Conservation (phyloP, 2,329 filamentous ascomycete species). For the Thermoascus crustaceus region DNA sequence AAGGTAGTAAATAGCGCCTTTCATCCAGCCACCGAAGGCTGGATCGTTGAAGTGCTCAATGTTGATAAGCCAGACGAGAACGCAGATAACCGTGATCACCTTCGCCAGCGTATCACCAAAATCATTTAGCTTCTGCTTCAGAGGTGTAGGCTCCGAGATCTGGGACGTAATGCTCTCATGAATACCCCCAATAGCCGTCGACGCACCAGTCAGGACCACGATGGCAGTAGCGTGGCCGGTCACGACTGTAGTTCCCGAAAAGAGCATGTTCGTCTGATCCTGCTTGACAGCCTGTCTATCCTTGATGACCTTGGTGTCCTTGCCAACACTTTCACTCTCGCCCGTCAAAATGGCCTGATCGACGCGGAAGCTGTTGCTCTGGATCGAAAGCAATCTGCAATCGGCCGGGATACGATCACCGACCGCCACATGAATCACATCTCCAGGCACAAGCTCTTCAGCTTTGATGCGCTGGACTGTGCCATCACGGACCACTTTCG, state of each 20-base stretch:
- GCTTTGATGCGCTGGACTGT: slow-evolving; percentile 77
- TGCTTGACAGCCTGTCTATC: slow-evolving; percentile 88
- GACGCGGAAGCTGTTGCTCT: slow-evolving; percentile 94
- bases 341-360: slow-evolving; percentile 97
- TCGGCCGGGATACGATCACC: slow-evolving; percentile 93
- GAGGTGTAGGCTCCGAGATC: slow-evolving; percentile 90
- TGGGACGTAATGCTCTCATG: slow-evolving; percentile 97
- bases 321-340: slow-evolving; percentile 93
- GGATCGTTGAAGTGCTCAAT: slow-evolving; percentile 95
- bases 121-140: slow-evolving; percentile 98
- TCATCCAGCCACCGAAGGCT: slow-evolving; percentile 84
- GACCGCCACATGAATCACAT: slow-evolving; percentile 78
- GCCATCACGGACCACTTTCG: slow-evolving; percentile 83
- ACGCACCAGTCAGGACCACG: slow-evolving; percentile 80
- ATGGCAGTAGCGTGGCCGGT: slow-evolving; percentile 86
- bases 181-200: slow-evolving; percentile 95
- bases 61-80: slow-evolving; percentile 97
- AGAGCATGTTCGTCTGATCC: slow-evolving; percentile 95
- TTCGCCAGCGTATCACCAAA: slow-evolving; percentile 95
- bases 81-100: slow-evolving; percentile 94
- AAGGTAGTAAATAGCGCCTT: slow-evolving; percentile 98
- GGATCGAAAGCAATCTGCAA: slow-evolving; percentile 78
- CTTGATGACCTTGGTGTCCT: slow-evolving; percentile 61
- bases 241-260: slow-evolving; percentile 95
- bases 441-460: slow-evolving; percentile 93